Evolutionary conservation across 345 rosid species (phyloP), one percentile per base, ranked within the genome.

Genomic region (Pseudoturritis turrita): DNA sequence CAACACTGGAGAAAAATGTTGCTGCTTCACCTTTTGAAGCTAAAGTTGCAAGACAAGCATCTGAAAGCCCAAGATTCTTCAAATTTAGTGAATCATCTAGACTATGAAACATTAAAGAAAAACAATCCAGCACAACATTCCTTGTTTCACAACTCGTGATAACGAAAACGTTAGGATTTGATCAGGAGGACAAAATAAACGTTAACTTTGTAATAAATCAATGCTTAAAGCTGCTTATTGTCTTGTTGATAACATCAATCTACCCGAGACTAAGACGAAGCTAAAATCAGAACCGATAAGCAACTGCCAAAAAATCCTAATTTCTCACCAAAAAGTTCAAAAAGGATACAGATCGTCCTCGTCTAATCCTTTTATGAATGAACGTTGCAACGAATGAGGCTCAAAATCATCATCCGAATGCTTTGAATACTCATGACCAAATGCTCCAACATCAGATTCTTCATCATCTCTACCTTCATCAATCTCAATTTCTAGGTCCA

Each of bases 311-410:
- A 10, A 15, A 29, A 29, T 10, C 15, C 1, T n/a, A 28, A n/a
- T 10, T 17, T 50, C 10, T n/a, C 5, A 7, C 3, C 7, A 44
- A 47, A n/a, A 19, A 43, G 15, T 49, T 23, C 1, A 39, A 45
- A 31, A 79, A 79, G 94, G 98, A 93, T 90, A 93, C 98, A 90
- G 63, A 75, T 84, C 72, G 31, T 88, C 94, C 22, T 87, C 86
- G 31, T 88, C 85, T 46, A 87, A 76, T 68, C 80, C 78, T 74
- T 79, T 88, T 6, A 49, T 47, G 17, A 67, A 37, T 15, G 89
- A 82, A 64, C 19, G 44, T 9, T 62, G 53, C 23, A 39, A 55
- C 1, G 82, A 68, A 62, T 77, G 66, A 53, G 65, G 36, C 18
- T 83, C 65, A 47, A 70, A 12, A 18, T n/a, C 84, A 10, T 81